Base-by-base conservation (phyloP, 257 asterid genomes). In the Prunella vulgaris region DNA sequence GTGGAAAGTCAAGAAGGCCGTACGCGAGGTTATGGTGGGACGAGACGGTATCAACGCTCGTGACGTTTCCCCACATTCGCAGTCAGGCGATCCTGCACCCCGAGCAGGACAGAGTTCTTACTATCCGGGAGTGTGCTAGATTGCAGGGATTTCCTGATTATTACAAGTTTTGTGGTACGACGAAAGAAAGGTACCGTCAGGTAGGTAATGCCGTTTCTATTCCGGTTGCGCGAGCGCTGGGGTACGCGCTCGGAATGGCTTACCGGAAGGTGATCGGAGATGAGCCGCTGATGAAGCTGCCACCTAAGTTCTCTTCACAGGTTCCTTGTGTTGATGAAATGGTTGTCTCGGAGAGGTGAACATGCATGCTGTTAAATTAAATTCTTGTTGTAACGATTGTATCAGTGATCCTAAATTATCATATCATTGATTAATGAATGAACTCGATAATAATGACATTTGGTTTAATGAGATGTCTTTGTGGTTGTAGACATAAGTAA, bases 21-120 rank as follows among this genome's bases (percentile, higher is more conserved):
- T 88, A 76, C 49, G 94, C 76, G 4, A 85, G 98, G 62, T 28
- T 93, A 21, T 93, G 98, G 98, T 93, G 96, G 98, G 98, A 93
- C 32, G 97, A 93, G 82, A 88, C 93, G 0, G 92, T 90, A 13
- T 80, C 97, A 1, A 90, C 97, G 0, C 68, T 93, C 0, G 83
- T 93, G 80, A 93, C 97, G 0, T 81, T 84, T 18, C 97, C 98
- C 14, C 68, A 87, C 18, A 33, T 72, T 15, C 80, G 81, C 1
- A 40, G 63, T 37, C 84, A 79, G 83, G 80, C 84, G 10, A 61
- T 88, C 12, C 76, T 93, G 37, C 98, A 93, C 56, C 98, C 98
- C 0, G 95, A 90, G 78, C 98, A 93, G 82, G 93, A 90, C 35
- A 76, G 97, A 52, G 79, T 83, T 46, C 89, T 93, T 4, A 88